Evolutionary conservation across 2,329 filamentous ascomycete species (phyloP).

Genomic region (Ustulina deusta): DNA sequence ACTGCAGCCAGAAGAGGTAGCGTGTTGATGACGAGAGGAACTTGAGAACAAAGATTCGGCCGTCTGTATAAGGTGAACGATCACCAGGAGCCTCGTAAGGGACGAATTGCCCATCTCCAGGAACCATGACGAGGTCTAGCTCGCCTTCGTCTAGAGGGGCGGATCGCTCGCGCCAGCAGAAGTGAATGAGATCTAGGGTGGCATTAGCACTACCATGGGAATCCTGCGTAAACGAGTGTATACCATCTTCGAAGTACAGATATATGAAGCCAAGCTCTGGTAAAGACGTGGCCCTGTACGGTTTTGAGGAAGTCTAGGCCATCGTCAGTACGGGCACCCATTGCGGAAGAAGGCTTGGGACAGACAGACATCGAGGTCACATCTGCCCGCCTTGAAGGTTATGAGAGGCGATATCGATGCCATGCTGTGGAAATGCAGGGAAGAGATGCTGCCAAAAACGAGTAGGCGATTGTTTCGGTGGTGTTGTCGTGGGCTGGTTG

Average conservation of each 20-base stretch:
- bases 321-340: constrained; percentile 36
- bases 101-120: constrained; percentile 85
- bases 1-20: constrained; percentile 96
- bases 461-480: not conserved
- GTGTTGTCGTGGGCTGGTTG: not conserved
- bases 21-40: constrained; percentile 92
- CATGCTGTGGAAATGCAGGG: constrained; percentile 66
- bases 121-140: constrained; percentile 93
- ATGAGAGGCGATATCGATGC: constrained; percentile 82
- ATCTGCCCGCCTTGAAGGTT: constrained; percentile 95
- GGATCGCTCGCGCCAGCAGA: constrained; percentile 92
- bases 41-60: constrained; percentile 92
- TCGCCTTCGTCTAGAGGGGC: constrained; percentile 78
- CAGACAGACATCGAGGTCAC: constrained; percentile 80
- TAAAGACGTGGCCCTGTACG: constrained; percentile 78
- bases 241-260: constrained; percentile 91
- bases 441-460: not conserved
- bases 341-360: constrained; percentile 26
- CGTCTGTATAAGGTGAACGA: constrained; percentile 76
- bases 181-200: constrained; percentile 84
- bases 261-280: constrained; percentile 87
- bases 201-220: constrained; percentile 33
- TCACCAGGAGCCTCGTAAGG: constrained; percentile 76
- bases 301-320: constrained; percentile 56
- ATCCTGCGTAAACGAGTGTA: constrained; percentile 30